These are phyloP conservation scores for Pseudocercospora cruenta DNA, from an alignment of 2,329 filamentous ascomycete species.

Conservation along the genomic window DNA sequence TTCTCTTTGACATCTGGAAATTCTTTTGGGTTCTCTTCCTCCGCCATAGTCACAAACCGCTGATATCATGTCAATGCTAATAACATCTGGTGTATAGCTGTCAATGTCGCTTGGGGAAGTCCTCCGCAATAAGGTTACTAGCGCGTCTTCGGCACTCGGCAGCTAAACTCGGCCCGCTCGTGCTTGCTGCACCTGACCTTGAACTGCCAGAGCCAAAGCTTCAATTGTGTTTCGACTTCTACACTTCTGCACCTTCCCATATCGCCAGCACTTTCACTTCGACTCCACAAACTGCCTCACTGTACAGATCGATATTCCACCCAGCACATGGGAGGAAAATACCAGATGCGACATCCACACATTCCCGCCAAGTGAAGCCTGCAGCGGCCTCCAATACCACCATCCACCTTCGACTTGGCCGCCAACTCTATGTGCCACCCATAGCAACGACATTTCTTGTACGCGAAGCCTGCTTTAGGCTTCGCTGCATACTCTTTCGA, in stretches of 20 bases:
- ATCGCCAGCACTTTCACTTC: neutral
- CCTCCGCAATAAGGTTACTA: neutral
- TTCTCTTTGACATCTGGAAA: conserved; percentile 78
- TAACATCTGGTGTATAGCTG: neutral
- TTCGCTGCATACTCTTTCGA: conserved; percentile 7
- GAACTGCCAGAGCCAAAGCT: neutral
- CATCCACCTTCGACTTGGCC: neutral
- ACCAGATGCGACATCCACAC: conserved; percentile 9
- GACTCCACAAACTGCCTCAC: neutral
- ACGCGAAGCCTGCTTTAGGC: conserved; percentile 13
- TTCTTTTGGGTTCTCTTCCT: conserved; percentile 36
- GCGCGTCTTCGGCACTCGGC: neutral
- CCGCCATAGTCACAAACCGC: conserved; percentile 21
- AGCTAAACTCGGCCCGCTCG: neutral
- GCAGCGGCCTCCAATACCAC: conserved; percentile 8
- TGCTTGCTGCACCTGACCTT: neutral
- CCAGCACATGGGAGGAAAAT: neutral
- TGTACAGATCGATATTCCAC: neutral
- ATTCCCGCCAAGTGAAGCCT: neutral
- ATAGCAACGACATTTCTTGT: neutral
- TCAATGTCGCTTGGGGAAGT: neutral
- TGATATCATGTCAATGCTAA: neutral
- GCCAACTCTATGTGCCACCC: neutral
- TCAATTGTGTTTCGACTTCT: neutral
- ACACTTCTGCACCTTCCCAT: neutral